Percentiles rank a stretch among this genome's conserved stretches.
Evolutionary conservation across 164 flowering plant genomes (phyloP).

Genomic region (Echeveria elegans): DNA sequence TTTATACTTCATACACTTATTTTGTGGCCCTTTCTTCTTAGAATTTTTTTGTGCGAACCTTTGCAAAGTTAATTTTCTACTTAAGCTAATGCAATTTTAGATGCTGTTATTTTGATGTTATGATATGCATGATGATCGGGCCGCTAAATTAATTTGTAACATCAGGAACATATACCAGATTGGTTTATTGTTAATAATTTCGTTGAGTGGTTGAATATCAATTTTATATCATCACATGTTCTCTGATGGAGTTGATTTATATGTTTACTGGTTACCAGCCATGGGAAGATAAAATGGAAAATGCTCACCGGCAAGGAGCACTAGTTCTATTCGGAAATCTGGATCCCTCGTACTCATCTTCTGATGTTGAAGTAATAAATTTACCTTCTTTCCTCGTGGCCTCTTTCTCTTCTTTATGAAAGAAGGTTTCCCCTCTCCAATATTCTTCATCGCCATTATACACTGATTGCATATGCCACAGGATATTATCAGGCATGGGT

Average conservation of each 20-base stretch:
- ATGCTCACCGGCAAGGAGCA: conserved; percentile 47
- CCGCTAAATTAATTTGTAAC: background rate
- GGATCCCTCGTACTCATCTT: conserved; percentile 60
- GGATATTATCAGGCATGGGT: conserved; percentile 63
- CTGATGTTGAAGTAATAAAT: conserved; percentile 61
- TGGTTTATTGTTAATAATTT: background rate
- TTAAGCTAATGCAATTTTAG: background rate
- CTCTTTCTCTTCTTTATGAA: background rate
- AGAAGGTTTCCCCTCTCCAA: background rate
- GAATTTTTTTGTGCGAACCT: background rate
- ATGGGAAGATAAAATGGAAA: conserved; percentile 63
- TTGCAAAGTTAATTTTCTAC: background rate
- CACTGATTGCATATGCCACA: conserved; percentile 16
- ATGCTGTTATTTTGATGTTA: background rate
- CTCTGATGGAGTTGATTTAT: background rate
- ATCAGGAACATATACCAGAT: background rate
- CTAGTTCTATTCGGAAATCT: conserved; percentile 65
- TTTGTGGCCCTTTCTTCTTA: conserved; percentile 9
- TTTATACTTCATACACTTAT: conserved; percentile 15
- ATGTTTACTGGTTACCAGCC: conserved; percentile 32
- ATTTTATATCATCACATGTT: background rate
- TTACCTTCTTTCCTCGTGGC: background rate
- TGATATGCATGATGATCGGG: background rate
- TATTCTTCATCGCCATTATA: background rate
- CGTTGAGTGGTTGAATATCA: background rate